These are phyloP conservation scores for Cardamine resedifolia DNA, from an alignment of 345 rosid species.

Conservation along the genomic window DNA sequence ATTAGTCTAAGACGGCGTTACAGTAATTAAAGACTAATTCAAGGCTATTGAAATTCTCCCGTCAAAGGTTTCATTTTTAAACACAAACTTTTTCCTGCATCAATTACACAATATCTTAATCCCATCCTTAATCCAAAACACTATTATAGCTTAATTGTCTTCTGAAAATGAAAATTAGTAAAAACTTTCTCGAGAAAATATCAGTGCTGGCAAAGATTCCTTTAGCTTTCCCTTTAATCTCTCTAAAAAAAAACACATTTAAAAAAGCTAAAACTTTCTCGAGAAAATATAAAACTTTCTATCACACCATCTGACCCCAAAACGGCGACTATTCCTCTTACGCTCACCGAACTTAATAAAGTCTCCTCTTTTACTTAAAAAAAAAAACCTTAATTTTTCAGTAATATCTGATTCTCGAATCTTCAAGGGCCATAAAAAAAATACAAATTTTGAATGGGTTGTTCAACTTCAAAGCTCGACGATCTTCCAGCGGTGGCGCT, in stretches of 20 bases:
- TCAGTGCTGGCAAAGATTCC: constrained; percentile 59
- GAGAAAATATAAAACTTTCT: constrained; percentile 18
- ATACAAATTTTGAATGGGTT: constrained; percentile 61
- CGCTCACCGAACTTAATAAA: constrained; percentile 28
- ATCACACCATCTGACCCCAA: constrained; percentile 7
- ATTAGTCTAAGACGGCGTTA: neutral
- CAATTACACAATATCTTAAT: neutral
- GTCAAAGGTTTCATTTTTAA: neutral
- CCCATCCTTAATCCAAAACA: neutral
- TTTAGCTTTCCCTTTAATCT: constrained; percentile 2
- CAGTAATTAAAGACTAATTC: neutral
- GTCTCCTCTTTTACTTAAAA: neutral
- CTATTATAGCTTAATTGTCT: neutral
- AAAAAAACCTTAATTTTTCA: constrained; percentile 10
- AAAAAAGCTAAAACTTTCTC: constrained; percentile 10
- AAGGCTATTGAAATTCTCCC: too few species aligned
- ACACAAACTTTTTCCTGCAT: neutral
- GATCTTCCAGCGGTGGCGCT: constrained; percentile 91
- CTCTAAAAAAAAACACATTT: neutral
- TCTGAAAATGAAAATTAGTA: neutral
- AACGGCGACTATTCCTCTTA: neutral
- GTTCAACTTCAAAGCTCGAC: constrained; percentile 78
- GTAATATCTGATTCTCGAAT: constrained; percentile 22
- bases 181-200: too few species aligned
- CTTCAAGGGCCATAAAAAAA: neutral